A percentile compares a stretch with the other conserved stretches of the same genome.
Conservation (phyloP, 352 stramenopile genomes). For the Albugo laibachii region DNA sequence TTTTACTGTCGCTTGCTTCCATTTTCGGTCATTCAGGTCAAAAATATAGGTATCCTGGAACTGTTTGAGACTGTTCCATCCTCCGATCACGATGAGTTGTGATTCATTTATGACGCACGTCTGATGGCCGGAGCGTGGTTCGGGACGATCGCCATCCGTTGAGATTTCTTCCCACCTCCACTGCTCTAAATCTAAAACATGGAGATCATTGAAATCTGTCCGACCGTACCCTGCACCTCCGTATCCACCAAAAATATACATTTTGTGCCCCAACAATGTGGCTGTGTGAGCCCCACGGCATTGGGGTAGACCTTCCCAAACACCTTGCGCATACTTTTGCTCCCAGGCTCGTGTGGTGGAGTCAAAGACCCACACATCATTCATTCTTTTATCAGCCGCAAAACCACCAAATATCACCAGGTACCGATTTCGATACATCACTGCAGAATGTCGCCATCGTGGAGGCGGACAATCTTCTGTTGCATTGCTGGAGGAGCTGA, state of each 20-base stretch:
- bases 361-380: slow-evolving; percentile 94
- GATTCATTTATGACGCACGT: slow-evolving; percentile 70
- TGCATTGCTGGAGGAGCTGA: slow-evolving; percentile 14
- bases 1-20: slow-evolving; percentile 42
- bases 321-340: slow-evolving; percentile 69
- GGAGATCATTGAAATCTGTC: slow-evolving; percentile 90
- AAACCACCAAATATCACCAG: slow-evolving; percentile 93
- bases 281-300: slow-evolving; percentile 84
- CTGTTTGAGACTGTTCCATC: slow-evolving; percentile 91
- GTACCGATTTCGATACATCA: slow-evolving; percentile 55
- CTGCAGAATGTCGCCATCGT: slow-evolving; percentile 69
- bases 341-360: slow-evolving; percentile 85
- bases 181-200: slow-evolving; percentile 78
- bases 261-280: slow-evolving; percentile 72
- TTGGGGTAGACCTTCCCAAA: slow-evolving; percentile 79
- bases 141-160: slow-evolving; percentile 75
- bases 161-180: slow-evolving; percentile 83
- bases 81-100: slow-evolving; percentile 87
- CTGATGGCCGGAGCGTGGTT: slow-evolving; percentile 86
- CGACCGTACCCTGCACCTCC: slow-evolving; percentile 88
- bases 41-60: slow-evolving; percentile 93
- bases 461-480: slow-evolving; percentile 43
- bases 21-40: slow-evolving; percentile 71
- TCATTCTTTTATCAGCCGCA: slow-evolving; percentile 82
- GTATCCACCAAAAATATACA: slow-evolving; percentile 93